Percentiles rank a stretch among this genome's conserved stretches.
Evolutionary conservation across 2,329 filamentous ascomycete genomes (phyloP).

Genomic region (Fusarium sp.): DNA sequence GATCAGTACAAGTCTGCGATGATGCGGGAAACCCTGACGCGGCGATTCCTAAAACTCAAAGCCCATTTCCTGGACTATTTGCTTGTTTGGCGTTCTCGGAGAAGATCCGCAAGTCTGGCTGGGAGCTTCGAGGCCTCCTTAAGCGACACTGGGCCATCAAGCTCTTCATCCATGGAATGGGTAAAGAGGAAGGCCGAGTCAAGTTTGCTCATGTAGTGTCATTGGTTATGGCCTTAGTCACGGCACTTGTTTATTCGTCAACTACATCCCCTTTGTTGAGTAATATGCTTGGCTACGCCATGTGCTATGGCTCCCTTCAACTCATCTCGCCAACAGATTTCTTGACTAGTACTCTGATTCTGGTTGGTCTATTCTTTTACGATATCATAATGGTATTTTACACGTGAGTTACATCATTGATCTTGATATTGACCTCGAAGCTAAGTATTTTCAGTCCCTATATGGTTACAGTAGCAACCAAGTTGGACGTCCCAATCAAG

Average conservation of each 20-base stretch:
- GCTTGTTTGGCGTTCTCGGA: slow-evolving; percentile 50
- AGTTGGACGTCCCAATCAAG: slow-evolving; percentile 92
- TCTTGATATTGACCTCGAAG: neutral
- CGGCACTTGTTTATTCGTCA: slow-evolving; percentile 75
- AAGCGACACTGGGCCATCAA: slow-evolving; percentile 64
- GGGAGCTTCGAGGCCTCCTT: slow-evolving; percentile 64
- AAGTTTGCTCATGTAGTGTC: slow-evolving; percentile 70
- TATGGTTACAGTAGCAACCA: slow-evolving; percentile 89
- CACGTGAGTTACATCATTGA: slow-evolving; percentile 64
- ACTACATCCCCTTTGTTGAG: slow-evolving; percentile 71
- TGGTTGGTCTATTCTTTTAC: slow-evolving; percentile 88
- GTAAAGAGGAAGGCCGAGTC: slow-evolving; percentile 60
- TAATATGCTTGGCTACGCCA: slow-evolving; percentile 87
- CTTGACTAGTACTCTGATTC: slow-evolving; percentile 79
- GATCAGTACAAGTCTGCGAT: slow-evolving; percentile 54
- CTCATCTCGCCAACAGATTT: slow-evolving; percentile 92
- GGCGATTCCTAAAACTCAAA: slow-evolving; percentile 39
- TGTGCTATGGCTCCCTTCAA: slow-evolving; percentile 85
- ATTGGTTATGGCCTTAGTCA: slow-evolving; percentile 63
- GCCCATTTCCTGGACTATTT: slow-evolving; percentile 50
- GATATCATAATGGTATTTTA: slow-evolving; percentile 95
- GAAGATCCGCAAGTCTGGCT: slow-evolving; percentile 48
- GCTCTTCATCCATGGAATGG: slow-evolving; percentile 63
- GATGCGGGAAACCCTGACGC: slow-evolving; percentile 48
- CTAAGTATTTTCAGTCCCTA: slow-evolving; percentile 67